A percentile compares a stretch with the other conserved stretches of the same genome.
Evolutionary conservation across 2,329 filamentous ascomycete genomes (phyloP).

Genomic region (Xylariaceae sp.): DNA sequence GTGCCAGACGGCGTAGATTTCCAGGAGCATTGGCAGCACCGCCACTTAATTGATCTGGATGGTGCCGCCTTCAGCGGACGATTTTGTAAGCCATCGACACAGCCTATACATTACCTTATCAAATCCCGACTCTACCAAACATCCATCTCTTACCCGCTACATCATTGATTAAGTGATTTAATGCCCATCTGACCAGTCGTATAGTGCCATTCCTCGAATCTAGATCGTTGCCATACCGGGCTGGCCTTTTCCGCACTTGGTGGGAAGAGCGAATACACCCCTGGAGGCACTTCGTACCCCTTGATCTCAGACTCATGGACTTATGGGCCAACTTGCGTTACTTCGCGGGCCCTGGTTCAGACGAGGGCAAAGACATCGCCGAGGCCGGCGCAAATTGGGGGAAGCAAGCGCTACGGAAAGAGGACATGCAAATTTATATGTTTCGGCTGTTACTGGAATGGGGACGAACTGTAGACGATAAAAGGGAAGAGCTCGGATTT

Average conservation of each 20-base stretch:
- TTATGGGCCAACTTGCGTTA: conserved; percentile 27
- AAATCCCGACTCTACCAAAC: no score
- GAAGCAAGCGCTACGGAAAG: conserved; percentile 47
- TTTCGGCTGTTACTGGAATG: conserved; percentile 50
- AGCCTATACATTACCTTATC: no score
- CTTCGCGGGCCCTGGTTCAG: conserved; percentile 19
- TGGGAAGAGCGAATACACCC: conserved; percentile 57
- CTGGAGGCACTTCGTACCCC: conserved; percentile 62
- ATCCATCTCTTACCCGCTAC: no score
- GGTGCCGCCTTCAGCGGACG: conserved; percentile 49
- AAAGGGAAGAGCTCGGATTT: conserved; percentile 35
- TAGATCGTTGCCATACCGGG: conserved; percentile 52
- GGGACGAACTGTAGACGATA: conserved; percentile 38
- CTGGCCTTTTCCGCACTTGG: conserved; percentile 61
- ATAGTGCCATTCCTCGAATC: conserved; percentile 45
- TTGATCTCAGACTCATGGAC: conserved; percentile 42
- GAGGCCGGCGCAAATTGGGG: conserved; percentile 52
- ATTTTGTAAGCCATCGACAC: conserved; percentile 26
- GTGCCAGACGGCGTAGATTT: conserved; percentile 27
- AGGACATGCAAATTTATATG: conserved; percentile 58
- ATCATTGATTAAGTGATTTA: no score
- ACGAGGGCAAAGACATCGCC: conserved; percentile 48
- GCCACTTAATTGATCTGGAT: conserved; percentile 58
- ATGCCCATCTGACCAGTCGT: no score
- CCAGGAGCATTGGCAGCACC: conserved; percentile 39